A percentile compares a stretch with the other conserved stretches of the same genome.
Evolutionary conservation across 2,329 filamentous ascomycete species (phyloP).

Genomic region (Macrophomina pseudophaseolina): DNA sequence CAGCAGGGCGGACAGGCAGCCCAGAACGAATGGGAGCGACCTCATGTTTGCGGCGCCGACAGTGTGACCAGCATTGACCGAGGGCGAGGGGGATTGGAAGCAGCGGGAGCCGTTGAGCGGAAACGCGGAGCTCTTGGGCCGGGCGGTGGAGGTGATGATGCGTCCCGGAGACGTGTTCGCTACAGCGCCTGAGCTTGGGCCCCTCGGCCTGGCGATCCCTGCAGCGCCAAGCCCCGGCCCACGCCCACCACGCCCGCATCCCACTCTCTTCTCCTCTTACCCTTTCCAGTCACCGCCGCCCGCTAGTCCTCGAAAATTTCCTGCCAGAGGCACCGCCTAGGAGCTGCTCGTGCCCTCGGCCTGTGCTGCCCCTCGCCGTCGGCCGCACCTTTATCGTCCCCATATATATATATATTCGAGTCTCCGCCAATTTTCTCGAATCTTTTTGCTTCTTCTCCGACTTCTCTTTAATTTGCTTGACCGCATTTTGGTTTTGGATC

Average conservation of each 20-base stretch:
- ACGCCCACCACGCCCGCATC: slow-evolving; percentile 31
- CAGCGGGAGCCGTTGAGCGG: slow-evolving; percentile 26
- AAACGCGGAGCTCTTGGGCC: slow-evolving; percentile 29
- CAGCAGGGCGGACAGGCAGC: slow-evolving; percentile 59
- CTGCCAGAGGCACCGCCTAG: slow-evolving; percentile 1
- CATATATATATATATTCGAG: slow-evolving; percentile 16
- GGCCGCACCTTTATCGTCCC: slow-evolving; percentile 25
- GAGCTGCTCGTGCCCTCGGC: not conserved
- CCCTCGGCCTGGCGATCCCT: slow-evolving; percentile 30
- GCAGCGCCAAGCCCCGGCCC: not conserved
- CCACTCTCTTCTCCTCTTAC: slow-evolving; percentile 31
- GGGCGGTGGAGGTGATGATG: slow-evolving; percentile 37
- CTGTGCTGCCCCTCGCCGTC: not conserved
- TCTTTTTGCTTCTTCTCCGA: not conserved
- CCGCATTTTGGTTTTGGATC: not conserved
- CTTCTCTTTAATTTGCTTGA: not conserved
- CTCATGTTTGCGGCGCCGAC: slow-evolving; percentile 45
- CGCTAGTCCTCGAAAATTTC: not conserved
- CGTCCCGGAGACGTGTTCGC: slow-evolving; percentile 43
- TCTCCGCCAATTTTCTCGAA: not conserved
- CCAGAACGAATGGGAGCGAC: slow-evolving; percentile 42
- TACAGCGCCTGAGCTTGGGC: slow-evolving; percentile 31
- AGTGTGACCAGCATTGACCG: slow-evolving; percentile 40
- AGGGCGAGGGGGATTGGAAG: slow-evolving; percentile 30
- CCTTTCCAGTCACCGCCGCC: slow-evolving; percentile 17